Base-by-base conservation (phyloP, 495 filamentous ascomycete genomes). In the Trichoderma erinaceum region DNA sequence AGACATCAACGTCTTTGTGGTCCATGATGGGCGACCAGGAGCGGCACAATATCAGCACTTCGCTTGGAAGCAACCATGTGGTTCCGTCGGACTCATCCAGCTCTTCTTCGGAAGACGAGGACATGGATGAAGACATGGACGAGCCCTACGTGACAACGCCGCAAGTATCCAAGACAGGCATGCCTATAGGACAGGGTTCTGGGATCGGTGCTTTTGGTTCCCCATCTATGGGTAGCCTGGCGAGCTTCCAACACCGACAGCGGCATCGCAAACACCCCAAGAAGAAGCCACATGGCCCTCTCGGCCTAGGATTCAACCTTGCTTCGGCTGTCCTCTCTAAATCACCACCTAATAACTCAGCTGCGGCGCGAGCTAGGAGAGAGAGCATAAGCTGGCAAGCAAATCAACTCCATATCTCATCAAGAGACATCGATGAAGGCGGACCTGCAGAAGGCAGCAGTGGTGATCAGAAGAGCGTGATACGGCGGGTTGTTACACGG, bases 371-470 rank as follows among this genome's bases (percentile, higher is more conserved):
- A 16, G 56, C 56, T 32, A 61, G 56, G 48, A 81, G 93, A 58
- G 91, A 96, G 78, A 95, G 91, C 73, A 83, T 97, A 63, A 94
- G 90, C 71, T 83, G 93, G 78, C 92, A 91, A 15, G 93, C 93
- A 15, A 89, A 91, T 68, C 92, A 96, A 71, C 77, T 97, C 46
- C 90, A 93, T 71, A 86, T 96, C 58, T 96, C 92, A 3, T 81
- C 84, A 48, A 82, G 76, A 69, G 78, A 75, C 69, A 79, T 73
- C 6, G 74, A 76, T 10, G 74, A 84, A 16, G 83, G 85, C n/a
- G 74, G 77, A 61, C 68, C 73, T n/a, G 80, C 81, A 67, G 73
- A 74, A n/a, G 70, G 78, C 23, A 72, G 74, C 38, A 78, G 77
- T 65, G 79, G 81, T 58, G 79, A 78, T 1, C 70, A 74, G 41